These are phyloP conservation scores for Penstemon davidsonii DNA, from an alignment of 257 asterid species.

Conservation along the genomic window DNA sequence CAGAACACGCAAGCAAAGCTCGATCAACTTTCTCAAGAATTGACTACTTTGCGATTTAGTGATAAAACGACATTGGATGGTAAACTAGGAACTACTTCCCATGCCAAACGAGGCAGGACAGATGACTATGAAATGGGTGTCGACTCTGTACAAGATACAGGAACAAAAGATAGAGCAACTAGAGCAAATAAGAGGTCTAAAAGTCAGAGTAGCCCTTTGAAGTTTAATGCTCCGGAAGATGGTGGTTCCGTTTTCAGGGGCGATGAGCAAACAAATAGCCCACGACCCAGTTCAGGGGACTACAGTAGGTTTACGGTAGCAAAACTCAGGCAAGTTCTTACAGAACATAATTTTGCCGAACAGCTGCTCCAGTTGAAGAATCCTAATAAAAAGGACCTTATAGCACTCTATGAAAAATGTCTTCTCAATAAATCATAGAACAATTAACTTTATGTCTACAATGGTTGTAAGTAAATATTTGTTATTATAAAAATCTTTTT, in stretches of 20 bases:
- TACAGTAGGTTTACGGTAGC: conserved; percentile 61
- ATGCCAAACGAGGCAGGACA: conserved; percentile 70
- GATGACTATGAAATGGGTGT: conserved; percentile 76
- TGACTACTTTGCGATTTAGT: conserved; percentile 60
- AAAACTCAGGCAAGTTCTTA: conserved; percentile 75
- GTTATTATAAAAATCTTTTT: no score
- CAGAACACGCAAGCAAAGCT: conserved; percentile 80
- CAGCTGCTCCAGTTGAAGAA: conserved; percentile 68
- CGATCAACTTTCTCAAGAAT: conserved; percentile 71
- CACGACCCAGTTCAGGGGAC: conserved; percentile 51
- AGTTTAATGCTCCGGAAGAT: conserved; percentile 50
- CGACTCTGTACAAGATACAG: conserved; percentile 70
- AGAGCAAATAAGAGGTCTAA: conserved; percentile 74
- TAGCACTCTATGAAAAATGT: conserved; percentile 72
- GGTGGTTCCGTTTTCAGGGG: conserved; percentile 83
- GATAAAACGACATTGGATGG: conserved; percentile 49
- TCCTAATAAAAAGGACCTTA: conserved; percentile 64
- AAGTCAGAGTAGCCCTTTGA: conserved; percentile 71
- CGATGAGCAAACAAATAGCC: conserved; percentile 64
- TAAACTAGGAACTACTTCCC: conserved; percentile 53
- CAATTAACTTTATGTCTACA: not conserved
- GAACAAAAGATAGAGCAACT: conserved; percentile 40
- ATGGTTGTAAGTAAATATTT: no score
- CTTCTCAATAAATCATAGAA: conserved; percentile 48
- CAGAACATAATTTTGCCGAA: conserved; percentile 65